Percentiles rank a stretch among this genome's conserved stretches.
Conservation (phyloP, 768 basidiomycete species). For the Boletus coccyginus region DNA sequence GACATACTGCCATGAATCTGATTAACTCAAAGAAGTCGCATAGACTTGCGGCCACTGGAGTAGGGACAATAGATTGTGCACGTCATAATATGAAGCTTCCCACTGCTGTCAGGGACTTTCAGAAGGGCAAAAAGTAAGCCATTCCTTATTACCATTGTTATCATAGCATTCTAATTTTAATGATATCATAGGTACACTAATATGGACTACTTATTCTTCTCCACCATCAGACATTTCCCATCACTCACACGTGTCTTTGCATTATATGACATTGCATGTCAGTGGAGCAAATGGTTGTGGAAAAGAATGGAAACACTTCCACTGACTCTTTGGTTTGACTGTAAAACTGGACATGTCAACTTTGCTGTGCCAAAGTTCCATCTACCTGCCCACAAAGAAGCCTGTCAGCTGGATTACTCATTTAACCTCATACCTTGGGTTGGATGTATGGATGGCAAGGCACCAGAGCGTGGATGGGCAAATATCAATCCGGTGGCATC, state of each 20-base stretch:
- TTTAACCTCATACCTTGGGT: background rate
- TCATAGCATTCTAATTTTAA: no score
- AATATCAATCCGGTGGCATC: no score
- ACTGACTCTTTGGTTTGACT: background rate
- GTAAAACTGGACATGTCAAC: background rate
- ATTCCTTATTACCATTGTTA: no score
- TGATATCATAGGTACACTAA: slow-evolving; percentile 17
- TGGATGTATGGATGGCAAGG: no score
- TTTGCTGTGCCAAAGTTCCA: no score
- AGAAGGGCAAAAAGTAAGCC: slow-evolving; percentile 21
- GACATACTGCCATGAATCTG: slow-evolving; percentile 6
- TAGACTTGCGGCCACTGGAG: slow-evolving; percentile 25
- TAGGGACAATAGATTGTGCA: slow-evolving; percentile 29
- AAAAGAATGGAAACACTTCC: background rate
- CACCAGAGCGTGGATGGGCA: no score
- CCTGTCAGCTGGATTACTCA: no score
- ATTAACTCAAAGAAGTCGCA: background rate
- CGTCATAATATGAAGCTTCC: slow-evolving; percentile 18
- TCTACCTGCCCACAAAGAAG: no score
- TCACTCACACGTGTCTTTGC: background rate
- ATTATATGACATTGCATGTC: slow-evolving; percentile 16
- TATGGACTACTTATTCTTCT: slow-evolving; percentile 16
- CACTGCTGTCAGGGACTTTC: slow-evolving; percentile 11
- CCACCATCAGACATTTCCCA: background rate
- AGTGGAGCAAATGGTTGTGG: slow-evolving; percentile 7